Base-by-base conservation (phyloP, 495 filamentous ascomycete genomes). In the Echria macrotheca region DNA sequence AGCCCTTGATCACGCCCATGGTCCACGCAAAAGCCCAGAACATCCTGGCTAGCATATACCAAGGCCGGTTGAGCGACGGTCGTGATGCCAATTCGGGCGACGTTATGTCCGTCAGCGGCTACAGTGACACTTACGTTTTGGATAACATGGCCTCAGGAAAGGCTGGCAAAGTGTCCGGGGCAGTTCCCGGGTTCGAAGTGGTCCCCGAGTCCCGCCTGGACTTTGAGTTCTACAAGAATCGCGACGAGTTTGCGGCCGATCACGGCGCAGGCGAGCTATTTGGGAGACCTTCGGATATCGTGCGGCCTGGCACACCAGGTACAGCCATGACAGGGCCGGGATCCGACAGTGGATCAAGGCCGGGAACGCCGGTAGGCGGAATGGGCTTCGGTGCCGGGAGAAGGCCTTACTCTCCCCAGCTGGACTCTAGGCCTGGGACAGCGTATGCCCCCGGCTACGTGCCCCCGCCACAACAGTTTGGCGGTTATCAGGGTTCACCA, bases 1-100 rank as follows among this genome's bases (percentile, higher is more conserved):
- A 85, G 56, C 83, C 85, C 6, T 78, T 98, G 40, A 87, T 91
- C 55, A 94, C 88, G 0, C 93, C 93, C 0, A 98, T 98, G 93
- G 91, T 98, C 9, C 86, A 93, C 53, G 87, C 87, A 32, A 91
- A 85, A 63, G 88, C 89, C 14, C 83, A 89, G 50, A 86, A 89
- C 42, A 75, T 88, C 28, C 77, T 98, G 26, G 82, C 82, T 28
- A 77, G 83, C 35, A 74, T 97, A 53, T 95, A 95, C 56, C 78
- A 79, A 10, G 93, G 90, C 11, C 82, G 89, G 6, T 71, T 94
- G n/a, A 69, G 73, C 38, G 74, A 79, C 44, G 72, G 74, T 1
- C 71, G 77, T 7, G 61, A 67, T 12, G 58, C 50, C 17, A 77
- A 72, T 9, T 79, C 77, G 37, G 76, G 74, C 50, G 86, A 85